A percentile compares a stretch with the other conserved stretches of the same genome.
Conservation (phyloP, 441 rosid genomes). For the Gossypium aridum region DNA sequence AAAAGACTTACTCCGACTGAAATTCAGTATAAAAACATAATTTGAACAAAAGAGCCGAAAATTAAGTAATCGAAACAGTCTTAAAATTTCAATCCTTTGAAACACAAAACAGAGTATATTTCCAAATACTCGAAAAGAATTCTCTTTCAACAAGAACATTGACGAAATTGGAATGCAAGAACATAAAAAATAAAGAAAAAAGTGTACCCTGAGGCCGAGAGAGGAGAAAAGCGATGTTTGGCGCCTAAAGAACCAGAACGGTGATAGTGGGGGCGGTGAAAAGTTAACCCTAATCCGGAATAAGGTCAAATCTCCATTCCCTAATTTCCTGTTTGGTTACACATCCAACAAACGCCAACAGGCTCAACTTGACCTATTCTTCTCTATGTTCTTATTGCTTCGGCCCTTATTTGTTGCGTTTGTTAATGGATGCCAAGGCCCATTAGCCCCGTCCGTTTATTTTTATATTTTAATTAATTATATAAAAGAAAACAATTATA, state of each 20-base stretch:
- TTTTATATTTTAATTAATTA: no score
- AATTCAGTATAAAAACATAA: neutral
- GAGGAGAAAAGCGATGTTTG: conserved; percentile 27
- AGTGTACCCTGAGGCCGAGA: conserved; percentile 8
- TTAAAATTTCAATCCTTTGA: neutral
- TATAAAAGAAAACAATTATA: neutral
- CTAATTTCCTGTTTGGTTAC: conserved; percentile 44
- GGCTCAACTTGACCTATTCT: neutral
- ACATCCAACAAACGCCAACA: conserved; percentile 14
- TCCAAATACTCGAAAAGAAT: neutral
- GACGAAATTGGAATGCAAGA: neutral
- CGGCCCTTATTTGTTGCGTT: neutral
- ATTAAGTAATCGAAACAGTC: neutral
- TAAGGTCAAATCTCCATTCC: conserved; percentile 15
- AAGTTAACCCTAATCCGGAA: conserved; percentile 58
- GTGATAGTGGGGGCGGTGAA: conserved; percentile 16
- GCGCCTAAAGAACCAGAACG: conserved; percentile 30
- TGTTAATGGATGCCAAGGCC: neutral
- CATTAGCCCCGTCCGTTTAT: neutral
- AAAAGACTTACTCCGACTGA: neutral
- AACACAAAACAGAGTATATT: neutral
- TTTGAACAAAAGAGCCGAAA: no score
- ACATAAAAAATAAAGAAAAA: neutral
- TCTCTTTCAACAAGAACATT: neutral
- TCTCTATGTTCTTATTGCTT: neutral